Base-by-base conservation (phyloP, 2,329 filamentous ascomycete genomes). In the Fusarium virguliforme region DNA sequence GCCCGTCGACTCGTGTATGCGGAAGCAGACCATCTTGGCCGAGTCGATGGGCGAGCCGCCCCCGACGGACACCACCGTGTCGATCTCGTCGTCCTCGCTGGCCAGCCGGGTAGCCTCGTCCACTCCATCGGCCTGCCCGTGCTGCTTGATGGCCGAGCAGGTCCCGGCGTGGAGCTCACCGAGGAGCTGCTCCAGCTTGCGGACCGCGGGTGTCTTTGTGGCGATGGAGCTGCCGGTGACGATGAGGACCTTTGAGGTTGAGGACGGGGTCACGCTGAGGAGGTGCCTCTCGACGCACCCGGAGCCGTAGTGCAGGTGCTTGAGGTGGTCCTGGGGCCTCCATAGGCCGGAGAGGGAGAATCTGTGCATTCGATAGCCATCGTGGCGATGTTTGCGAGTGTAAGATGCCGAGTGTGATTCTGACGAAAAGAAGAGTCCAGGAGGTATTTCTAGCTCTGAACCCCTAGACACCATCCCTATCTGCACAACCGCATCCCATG, bases 1-100 rank as follows among this genome's bases (percentile, higher is more conserved):
- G n/a, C 46, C 58, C 28, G 53, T 56, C 24, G 37, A 53, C 68
- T 73, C 71, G 68, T 76, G 72, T 74, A 76, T 75, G 68, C 75
- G 75, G 65, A 65, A 74, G 56, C 57, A 70, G 18, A 70, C 34
- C 18, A 67, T 71, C 67, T 68, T 74, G 61, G 72, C 62, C 38
- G 59, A 74, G 18, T 72, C 60, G 38, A 71, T 68, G 38, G 64
- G 53, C 13, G 62, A 64, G 12, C 62, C 64, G 26, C 61, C 67
- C 51, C 67, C 70, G 9, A 73, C 62, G 8, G 64, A 68, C 40
- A 72, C n/a, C 54, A 73, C 58, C 7, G 69, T 67, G 53, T 71
- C 71, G 40, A 72, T 48, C 5, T 13, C 26, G 7, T 43, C 54
- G 24, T 32, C 40, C 34, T 60, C 10, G 41, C 35, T 32, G 15